These are phyloP conservation scores for Ganoderma boninense DNA, from an alignment of 1,284 basidiomycete species.

Conservation along the genomic window DNA sequence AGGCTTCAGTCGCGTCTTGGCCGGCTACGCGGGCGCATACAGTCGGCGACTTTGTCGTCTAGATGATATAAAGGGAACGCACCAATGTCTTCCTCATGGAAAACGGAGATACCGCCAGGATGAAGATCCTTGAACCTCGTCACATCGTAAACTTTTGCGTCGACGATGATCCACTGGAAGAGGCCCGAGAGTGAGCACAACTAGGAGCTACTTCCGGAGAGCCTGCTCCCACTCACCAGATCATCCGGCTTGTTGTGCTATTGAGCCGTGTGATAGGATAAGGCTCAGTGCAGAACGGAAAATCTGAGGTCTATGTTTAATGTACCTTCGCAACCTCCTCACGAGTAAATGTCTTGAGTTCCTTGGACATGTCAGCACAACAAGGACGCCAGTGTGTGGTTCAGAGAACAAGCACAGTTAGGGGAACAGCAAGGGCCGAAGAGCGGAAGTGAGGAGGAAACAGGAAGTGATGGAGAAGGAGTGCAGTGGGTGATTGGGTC, in stretches of 20 bases:
- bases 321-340: conserved; percentile 65
- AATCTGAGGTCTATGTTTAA: not conserved
- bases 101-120: conserved; percentile 83
- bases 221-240: conserved; percentile 47
- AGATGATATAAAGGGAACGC: conserved; percentile 31
- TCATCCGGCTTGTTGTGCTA: conserved; percentile 74
- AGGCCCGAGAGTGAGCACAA: not conserved
- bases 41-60: conserved; percentile 38
- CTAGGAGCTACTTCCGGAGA: not conserved
- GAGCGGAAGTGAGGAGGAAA: not conserved
- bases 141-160: conserved; percentile 85
- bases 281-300: conserved; percentile 1
- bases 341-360: conserved; percentile 55
- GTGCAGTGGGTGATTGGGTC: not conserved
- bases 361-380: conserved; percentile 47
- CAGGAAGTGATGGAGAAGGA: conserved; percentile 1
- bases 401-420: not conserved
- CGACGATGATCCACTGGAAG: conserved; percentile 82
- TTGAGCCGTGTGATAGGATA: not conserved
- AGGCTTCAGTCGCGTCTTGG: conserved; percentile 86
- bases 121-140: conserved; percentile 82
- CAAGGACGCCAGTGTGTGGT: too few species aligned
- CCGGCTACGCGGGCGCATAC: conserved; percentile 52
- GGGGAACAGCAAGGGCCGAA: not conserved
- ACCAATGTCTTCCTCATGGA: conserved; percentile 76